phyloP scores from a whole-genome alignment of 2,329 filamentous ascomycete genomes.

The Xenoacremonium recifei region DNA sequence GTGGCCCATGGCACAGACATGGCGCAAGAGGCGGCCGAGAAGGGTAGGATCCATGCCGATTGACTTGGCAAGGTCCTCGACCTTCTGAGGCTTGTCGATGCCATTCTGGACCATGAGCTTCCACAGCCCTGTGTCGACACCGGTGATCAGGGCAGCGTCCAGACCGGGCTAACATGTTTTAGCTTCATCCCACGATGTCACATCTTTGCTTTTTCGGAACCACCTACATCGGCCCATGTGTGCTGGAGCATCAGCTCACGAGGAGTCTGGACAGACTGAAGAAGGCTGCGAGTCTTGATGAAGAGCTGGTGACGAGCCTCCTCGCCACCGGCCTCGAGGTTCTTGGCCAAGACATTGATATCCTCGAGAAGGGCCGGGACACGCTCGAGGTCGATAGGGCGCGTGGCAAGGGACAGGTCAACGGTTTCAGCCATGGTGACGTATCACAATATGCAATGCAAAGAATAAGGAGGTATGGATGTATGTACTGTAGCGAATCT shows the following conservation, averaged over 20 bases:
- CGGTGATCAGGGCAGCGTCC: constrained; percentile 26
- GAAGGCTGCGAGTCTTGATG: constrained; percentile 23
- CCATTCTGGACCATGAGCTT: constrained; percentile 28
- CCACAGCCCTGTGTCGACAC: constrained; percentile 37
- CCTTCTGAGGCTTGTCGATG: constrained; percentile 29
- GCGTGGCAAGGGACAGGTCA: constrained; percentile 15
- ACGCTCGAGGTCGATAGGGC: constrained; percentile 13
- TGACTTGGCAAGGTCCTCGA: constrained; percentile 29
- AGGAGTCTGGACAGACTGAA: constrained; percentile 41
- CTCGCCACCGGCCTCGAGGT: constrained; percentile 7
- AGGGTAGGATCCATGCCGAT: constrained; percentile 22
- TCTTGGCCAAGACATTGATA: constrained; percentile 2
- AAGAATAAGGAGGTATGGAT: neutral
- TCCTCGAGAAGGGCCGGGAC: constrained; percentile 11
- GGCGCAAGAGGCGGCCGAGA: constrained; percentile 31
- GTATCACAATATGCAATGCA: neutral
- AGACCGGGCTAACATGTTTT: constrained; percentile 22
- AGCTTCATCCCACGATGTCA: neutral
- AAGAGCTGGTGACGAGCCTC: constrained; percentile 27
- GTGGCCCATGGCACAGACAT: constrained; percentile 39
- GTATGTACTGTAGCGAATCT: no score
- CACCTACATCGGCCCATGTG: constrained; percentile 39
- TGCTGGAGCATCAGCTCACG: constrained; percentile 48
- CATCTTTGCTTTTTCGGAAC: constrained; percentile 10
- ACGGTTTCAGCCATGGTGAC: constrained; percentile 3